Base-by-base conservation (phyloP, 2,329 filamentous ascomycete genomes). In the Botrytis fabae region DNA sequence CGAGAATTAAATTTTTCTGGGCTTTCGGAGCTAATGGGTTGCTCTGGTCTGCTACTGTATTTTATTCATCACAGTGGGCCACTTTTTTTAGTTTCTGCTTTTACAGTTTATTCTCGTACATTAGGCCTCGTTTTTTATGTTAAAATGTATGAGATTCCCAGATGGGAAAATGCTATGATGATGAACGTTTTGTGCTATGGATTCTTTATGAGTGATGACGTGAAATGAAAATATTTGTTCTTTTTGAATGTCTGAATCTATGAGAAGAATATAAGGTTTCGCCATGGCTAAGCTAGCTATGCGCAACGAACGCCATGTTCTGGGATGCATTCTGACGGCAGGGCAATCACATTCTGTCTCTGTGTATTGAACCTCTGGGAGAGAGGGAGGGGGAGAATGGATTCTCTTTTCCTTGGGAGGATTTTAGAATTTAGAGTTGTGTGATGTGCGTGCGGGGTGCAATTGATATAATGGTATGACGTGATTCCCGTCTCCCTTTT, bases 11-110 rank as follows among this genome's bases (percentile, higher is more conserved):
- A 59, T 65, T 40, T 63, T 68, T 72, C 40, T 63, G 70, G 70
- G 32, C 46, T 51, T 68, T 59, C 35, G 61, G 70, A 72, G 62
- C 70, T 72, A 63, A 63, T 64, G 69, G 69, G 44, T 44, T 46
- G 46, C 44, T 60, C 68, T 73, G 71, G 65, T 68, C 64, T 44
- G 59, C 71, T 73, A 72, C 70, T 69, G 71, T 73, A 73, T 69
- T 72, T 73, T 62, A 54, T 69, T 73, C 64, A 66, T 44, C 22
- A 62, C 35, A 62, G 65, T 62, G 63, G 64, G 25, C 57, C 48
- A 54, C 70, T 62, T 18, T 68, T 72, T 60, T 73, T 73, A 54
- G 42, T 69, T 62, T 51, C 48, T 65, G 54, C 71, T 63, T 69
- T 73, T 73, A 40, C 46, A 28, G 51, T 71, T 66, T 66, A 68